Evolutionary conservation across 192 early-diverging fungal genomes (phyloP).

Genomic region (Funneliformis mosseae): DNA sequence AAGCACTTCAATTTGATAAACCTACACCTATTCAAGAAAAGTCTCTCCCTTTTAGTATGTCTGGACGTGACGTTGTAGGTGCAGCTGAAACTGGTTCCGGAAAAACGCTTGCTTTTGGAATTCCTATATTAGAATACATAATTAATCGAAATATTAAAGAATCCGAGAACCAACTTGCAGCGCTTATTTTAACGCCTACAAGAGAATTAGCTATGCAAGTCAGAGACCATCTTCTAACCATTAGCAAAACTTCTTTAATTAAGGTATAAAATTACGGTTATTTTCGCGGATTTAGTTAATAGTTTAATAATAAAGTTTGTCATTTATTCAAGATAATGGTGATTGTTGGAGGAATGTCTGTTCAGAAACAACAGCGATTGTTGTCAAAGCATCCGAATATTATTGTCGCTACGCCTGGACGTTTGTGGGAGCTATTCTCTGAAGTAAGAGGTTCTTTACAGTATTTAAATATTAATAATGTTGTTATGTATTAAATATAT

Average conservation of each 20-base stretch:
- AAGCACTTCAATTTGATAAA: constrained; percentile 66
- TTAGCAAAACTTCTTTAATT: constrained; percentile 44
- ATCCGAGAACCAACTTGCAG: constrained; percentile 45
- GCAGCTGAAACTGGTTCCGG: constrained; percentile 95
- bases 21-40: constrained; percentile 91
- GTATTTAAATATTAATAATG: no score
- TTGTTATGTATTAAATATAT: no score
- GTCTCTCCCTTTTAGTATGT: constrained; percentile 69
- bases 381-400: constrained; percentile 68
- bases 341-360: constrained; percentile 94
- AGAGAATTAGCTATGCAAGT: constrained; percentile 97
- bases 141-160: constrained; percentile 44
- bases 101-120: constrained; percentile 94
- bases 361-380: constrained; percentile 85
- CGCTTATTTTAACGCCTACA: constrained; percentile 87
- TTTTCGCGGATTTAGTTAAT: no score
- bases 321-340: constrained; percentile 63
- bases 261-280: constrained; percentile 14
- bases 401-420: constrained; percentile 82
- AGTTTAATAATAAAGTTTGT: background rate
- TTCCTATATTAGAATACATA: constrained; percentile 85
- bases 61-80: constrained; percentile 85
- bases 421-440: constrained; percentile 63
- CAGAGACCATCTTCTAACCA: constrained; percentile 72
- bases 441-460: constrained; percentile 3